Percentiles rank a stretch among this genome's conserved stretches.
Evolutionary conservation across 2,329 filamentous ascomycete species (phyloP).

Genomic region (Tolypocladium amazonense): DNA sequence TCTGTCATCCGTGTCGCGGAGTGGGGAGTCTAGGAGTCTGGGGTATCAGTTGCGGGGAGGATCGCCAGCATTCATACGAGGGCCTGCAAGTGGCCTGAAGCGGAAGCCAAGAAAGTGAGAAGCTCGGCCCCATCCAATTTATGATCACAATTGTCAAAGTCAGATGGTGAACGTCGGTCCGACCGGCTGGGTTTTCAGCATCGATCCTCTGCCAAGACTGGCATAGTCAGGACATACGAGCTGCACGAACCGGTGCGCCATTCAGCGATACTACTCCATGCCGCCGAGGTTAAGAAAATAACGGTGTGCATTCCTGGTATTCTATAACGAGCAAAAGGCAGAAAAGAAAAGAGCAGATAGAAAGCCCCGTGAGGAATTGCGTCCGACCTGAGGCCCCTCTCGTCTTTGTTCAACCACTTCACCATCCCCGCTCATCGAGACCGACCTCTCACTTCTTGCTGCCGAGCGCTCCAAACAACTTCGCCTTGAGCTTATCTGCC

Average conservation of each 20-base stretch:
- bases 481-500: slow-evolving; percentile 47
- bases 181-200: background rate
- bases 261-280: background rate
- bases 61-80: background rate
- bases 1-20: background rate
- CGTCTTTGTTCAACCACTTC: too few species aligned
- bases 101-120: background rate
- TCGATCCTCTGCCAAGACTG: background rate
- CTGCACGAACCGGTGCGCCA: background rate
- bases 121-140: background rate
- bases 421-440: too few species aligned
- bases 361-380: background rate
- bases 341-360: too few species aligned
- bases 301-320: background rate
- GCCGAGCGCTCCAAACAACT: slow-evolving; percentile 34
- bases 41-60: background rate
- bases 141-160: background rate
- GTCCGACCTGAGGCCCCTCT: background rate
- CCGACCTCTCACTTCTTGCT: slow-evolving; percentile 33
- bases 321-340: background rate
- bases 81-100: background rate
- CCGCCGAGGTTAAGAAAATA: background rate
- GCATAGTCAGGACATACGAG: background rate
- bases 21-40: background rate
- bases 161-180: background rate